Evolutionary conservation across 148 eudicot species (phyloP).

Genomic region (Silene latifolia): DNA sequence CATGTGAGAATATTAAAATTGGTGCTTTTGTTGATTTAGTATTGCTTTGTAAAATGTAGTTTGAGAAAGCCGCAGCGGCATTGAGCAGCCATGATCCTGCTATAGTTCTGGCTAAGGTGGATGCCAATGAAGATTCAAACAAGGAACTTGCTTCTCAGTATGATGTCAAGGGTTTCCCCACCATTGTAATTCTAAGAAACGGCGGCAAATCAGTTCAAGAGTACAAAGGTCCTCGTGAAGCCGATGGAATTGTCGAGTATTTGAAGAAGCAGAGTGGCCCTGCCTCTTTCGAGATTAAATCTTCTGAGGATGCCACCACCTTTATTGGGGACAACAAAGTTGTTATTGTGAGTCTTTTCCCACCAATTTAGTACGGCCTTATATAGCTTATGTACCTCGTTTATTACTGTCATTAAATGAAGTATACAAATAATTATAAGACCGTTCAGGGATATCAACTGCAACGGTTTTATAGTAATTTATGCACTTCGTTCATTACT

Average conservation of each 20-base stretch:
- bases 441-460: no score
- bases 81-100: conserved; percentile 68
- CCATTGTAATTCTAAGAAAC: conserved; percentile 64
- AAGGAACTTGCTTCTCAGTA: conserved; percentile 49
- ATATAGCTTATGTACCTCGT: not conserved
- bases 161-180: conserved; percentile 66
- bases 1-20: no score
- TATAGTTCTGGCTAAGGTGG: conserved; percentile 68
- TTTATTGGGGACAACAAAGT: conserved; percentile 47
- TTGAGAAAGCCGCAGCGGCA: conserved; percentile 70
- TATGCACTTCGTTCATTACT: no score
- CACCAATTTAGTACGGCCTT: not conserved
- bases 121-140: conserved; percentile 75
- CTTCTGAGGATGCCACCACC: conserved; percentile 43
- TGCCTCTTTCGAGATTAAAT: conserved; percentile 66
- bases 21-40: not conserved
- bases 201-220: conserved; percentile 73
- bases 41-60: conserved; percentile 37
- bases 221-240: conserved; percentile 92
- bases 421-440: no score
- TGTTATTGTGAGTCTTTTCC: conserved; percentile 50
- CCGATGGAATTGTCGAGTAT: conserved; percentile 70
- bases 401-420: not conserved
- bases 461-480: no score
- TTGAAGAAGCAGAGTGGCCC: conserved; percentile 85